phyloP scores from a whole-genome alignment of 768 basidiomycete genomes.

The Phaeotremella skinneri region DNA sequence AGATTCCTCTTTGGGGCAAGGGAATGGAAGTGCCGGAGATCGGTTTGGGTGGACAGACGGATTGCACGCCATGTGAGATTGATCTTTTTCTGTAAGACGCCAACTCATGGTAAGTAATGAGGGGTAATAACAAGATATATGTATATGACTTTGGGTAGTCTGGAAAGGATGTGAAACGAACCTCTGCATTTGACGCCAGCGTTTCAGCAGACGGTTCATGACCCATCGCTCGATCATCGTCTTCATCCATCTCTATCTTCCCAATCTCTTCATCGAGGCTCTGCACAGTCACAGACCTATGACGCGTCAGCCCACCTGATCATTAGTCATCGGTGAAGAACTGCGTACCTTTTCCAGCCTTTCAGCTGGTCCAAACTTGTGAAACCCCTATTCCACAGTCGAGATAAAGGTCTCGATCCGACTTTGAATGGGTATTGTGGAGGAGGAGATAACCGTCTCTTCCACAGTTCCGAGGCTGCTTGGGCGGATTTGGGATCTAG shows the following conservation, averaged over 20 bases:
- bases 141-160: neutral
- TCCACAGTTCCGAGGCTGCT: constrained; percentile 30
- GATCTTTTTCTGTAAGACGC: constrained; percentile 25
- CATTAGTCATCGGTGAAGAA: too few species aligned
- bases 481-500: constrained; percentile 18
- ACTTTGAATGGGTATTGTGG: constrained; percentile 29
- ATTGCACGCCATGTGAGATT: constrained; percentile 36
- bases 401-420: constrained; percentile 32
- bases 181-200: constrained; percentile 19
- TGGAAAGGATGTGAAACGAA: constrained; percentile 8
- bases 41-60: constrained; percentile 26
- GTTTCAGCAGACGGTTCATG: constrained; percentile 22
- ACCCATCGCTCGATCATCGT: constrained; percentile 40
- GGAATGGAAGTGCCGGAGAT: constrained; percentile 25
- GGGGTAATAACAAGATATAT: too few species aligned
- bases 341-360: constrained; percentile 32
- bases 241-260: constrained; percentile 32
- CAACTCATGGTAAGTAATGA: too few species aligned
- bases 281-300: constrained; percentile 20
- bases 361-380: constrained; percentile 39
- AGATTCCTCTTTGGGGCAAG: constrained; percentile 25
- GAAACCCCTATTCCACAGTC: constrained; percentile 38
- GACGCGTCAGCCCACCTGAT: neutral
- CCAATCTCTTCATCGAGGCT: constrained; percentile 30
- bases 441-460: constrained; percentile 25